Base-by-base conservation (phyloP, 2,329 filamentous ascomycete genomes). In the Stachybotrys echinatus region DNA sequence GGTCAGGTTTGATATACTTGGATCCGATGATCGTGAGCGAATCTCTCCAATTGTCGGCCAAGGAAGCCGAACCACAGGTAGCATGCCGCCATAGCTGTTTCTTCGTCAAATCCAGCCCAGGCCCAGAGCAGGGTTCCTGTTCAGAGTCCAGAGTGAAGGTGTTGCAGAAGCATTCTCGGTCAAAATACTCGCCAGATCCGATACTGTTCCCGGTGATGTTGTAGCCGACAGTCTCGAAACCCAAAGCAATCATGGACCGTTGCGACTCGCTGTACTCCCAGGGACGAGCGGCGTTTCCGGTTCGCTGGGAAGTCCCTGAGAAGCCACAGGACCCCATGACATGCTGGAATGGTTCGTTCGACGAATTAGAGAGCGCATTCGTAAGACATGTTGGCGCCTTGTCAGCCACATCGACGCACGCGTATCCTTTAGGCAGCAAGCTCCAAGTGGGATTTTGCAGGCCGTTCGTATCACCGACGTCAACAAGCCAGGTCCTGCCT, bases 401-500 rank as follows among this genome's bases (percentile, higher is more conserved):
- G 10, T 2, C 17, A 40, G 38, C 10, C 17, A 20, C 19, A 18
- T 18, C 18, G 3, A 40, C n/a, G 19, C 7, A 20, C n/a, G 38
- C 19, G 18, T 40, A 40, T 40, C 38, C 38, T 40, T 18, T 8
- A 2, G 38, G n/a, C 8, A 40, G 3, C 8, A n/a, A 12, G 7
- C 17, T 23, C 31, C 12, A 31, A 31, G n/a, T 17, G n/a, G 46
- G 42, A 7, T 14, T 23, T 18, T 50, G 27, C 14, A 50, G 6
- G 20, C 22, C 48, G n/a, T 19, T 50, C 19, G 42, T 37, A n/a
- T 50, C 48, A 31, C 48, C 42, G 27, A 50, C 48, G 18, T 50
- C 42, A 17, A 45, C 42, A 22, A 50, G 48, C 48, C 48, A 50
- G 12, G 42, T 50, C 21, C 48, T 42, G 38, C 23, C 42, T 27